Conservation (phyloP, 768 basidiomycete genomes). For the Kockovaella imperatae region DNA sequence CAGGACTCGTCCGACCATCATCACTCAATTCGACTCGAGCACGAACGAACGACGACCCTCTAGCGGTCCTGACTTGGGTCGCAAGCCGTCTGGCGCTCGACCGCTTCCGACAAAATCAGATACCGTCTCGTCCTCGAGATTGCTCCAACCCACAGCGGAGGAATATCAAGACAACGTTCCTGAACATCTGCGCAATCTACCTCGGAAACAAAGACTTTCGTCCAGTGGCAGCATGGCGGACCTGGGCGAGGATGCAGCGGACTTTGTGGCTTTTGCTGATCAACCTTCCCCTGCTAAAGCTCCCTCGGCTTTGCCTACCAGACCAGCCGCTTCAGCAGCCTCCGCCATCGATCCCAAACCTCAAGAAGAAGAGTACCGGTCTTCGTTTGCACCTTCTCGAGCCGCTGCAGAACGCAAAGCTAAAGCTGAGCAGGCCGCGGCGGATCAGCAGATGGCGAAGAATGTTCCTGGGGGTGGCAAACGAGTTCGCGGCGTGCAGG, state of each 20-base stretch:
- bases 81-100: slow-evolving; percentile 44
- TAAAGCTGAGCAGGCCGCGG: slow-evolving; percentile 73
- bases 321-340: slow-evolving; percentile 5
- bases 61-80: slow-evolving; percentile 20
- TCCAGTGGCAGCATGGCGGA: slow-evolving; percentile 9
- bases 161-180: too few species aligned
- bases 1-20: slow-evolving; percentile 19
- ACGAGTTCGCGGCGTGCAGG: slow-evolving; percentile 48
- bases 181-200: too few species aligned
- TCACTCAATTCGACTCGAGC: slow-evolving; percentile 17
- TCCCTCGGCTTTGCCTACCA: neutral
- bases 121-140: slow-evolving; percentile 39
- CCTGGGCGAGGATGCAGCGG: slow-evolving; percentile 30
- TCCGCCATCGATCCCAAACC: slow-evolving; percentile 18
- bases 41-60: slow-evolving; percentile 3
- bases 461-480: slow-evolving; percentile 61
- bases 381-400: slow-evolving; percentile 80
- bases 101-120: slow-evolving; percentile 38
- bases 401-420: slow-evolving; percentile 78
- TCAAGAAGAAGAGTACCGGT: slow-evolving; percentile 53
- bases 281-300: slow-evolving; percentile 29
- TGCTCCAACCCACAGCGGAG: too few species aligned
- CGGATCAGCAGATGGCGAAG: slow-evolving; percentile 67
- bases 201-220: too few species aligned
- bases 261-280: slow-evolving; percentile 34